These are phyloP conservation scores for Calonectria montana DNA, from an alignment of 2,329 filamentous ascomycete genomes.

Conservation along the genomic window DNA sequence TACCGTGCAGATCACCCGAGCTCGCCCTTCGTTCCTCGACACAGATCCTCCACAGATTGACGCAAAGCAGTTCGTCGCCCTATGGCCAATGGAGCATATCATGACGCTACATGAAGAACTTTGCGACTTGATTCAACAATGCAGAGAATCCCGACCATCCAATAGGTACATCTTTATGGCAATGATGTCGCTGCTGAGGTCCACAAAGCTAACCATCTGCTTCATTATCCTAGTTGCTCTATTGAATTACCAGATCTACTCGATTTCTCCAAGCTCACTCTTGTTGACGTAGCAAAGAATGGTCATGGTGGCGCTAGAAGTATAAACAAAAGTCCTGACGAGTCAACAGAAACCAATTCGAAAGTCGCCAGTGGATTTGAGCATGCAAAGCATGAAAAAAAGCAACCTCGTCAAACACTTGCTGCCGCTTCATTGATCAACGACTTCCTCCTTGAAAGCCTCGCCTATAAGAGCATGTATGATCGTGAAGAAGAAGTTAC, in stretches of 20 bases:
- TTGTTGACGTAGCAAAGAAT: neutral
- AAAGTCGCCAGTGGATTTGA: neutral
- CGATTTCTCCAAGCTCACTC: neutral
- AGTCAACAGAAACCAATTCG: neutral
- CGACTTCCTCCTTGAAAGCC: constrained; percentile 46
- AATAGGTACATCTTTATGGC: neutral
- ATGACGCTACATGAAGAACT: neutral
- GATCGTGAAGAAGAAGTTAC: constrained; percentile 46
- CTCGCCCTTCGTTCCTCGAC: neutral
- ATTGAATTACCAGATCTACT: neutral
- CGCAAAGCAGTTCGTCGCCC: constrained; percentile 12
- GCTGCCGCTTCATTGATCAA: constrained; percentile 39
- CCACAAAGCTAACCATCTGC: neutral
- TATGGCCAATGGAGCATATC: constrained; percentile 31
- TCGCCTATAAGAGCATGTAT: constrained; percentile 47
- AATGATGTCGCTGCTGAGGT: no score
- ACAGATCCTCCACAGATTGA: constrained; percentile 11
- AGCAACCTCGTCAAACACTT: neutral
- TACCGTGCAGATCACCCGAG: constrained; percentile 34
- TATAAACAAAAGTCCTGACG: no score
- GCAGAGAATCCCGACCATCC: neutral
- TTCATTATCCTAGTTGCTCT: neutral
- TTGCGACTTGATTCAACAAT: neutral
- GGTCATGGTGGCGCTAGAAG: no score
- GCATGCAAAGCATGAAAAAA: neutral